phyloP scores from a whole-genome alignment of 257 asterid species.

The Parsonsia alboflavescens region DNA sequence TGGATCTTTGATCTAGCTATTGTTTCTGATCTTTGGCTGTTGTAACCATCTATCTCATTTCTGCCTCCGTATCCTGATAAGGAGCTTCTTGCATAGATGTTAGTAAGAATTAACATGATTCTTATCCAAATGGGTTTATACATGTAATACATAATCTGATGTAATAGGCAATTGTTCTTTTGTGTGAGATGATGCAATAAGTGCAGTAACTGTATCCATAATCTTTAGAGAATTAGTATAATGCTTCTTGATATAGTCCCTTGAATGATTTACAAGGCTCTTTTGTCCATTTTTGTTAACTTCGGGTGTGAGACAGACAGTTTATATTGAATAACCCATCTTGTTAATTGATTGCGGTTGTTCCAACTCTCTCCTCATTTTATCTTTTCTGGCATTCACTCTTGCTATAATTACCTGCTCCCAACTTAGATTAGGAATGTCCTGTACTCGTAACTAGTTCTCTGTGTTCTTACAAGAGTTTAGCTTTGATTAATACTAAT shows the following conservation, averaged over 20 bases:
- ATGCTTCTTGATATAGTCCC: not conserved
- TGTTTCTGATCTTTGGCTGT: conserved; percentile 3
- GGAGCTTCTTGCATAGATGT: not conserved
- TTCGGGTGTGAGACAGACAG: not conserved
- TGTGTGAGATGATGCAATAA: not conserved
- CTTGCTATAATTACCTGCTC: not conserved
- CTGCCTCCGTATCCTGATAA: not conserved
- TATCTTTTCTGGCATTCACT: not conserved
- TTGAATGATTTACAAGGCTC: not conserved
- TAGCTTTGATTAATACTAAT: no score
- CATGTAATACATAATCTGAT: not conserved
- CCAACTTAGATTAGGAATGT: no score
- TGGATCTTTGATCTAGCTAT: conserved; percentile 31
- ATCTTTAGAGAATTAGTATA: not conserved
- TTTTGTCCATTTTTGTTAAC: not conserved
- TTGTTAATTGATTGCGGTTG: not conserved
- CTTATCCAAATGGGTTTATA: not conserved
- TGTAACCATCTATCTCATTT: not conserved
- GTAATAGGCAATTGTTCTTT: not conserved
- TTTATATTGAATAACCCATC: not conserved
- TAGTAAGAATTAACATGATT: not conserved
- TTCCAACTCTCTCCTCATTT: not conserved
- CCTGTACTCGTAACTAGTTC: no score
- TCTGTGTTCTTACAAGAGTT: no score
- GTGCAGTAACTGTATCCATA: not conserved